Evolutionary conservation across 1,139 yeast species (phyloP), one percentile per base, ranked within the genome.

Genomic region (Geotrichum histeridarum): DNA sequence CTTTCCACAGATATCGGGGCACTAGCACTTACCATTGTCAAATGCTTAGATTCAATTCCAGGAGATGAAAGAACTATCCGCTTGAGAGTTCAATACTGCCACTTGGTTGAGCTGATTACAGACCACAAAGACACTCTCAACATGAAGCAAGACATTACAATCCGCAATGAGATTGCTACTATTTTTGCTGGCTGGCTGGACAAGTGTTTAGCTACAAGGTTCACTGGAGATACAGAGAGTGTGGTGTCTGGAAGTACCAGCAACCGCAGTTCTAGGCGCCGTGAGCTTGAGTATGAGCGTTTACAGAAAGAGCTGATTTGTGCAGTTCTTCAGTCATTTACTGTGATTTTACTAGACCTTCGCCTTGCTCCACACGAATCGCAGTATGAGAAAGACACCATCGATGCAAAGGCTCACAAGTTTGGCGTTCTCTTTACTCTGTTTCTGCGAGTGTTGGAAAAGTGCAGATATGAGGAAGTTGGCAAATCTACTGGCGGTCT

Each of bases 341-440:
- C 63, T 15, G 59, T 56, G 30, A 46, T 64, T 17, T 56, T 64
- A 17, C 60, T 63, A 35, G 66, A 64, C 63, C 70, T 52, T 60
- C 66, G 52, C 61, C 66, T 60, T 67, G 73, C 54, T 59, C 70
- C 60, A 67, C 70, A 60, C 52, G 71, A 57, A 61, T 63, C 38
- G 61, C 71, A 54, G 2, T 61, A 53, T 57, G 85, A 81, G 56
- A 73, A 73, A 42, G 89, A 84, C 59, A 64, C 80, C 39, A 71
- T 74, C 31, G 77, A 80, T 59, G 79, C 85, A 27, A 84, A 82
- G 61, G 80, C 82, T 43, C 78, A 84, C 53, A 77, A 81, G 1
- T 88, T 88, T 68, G 83, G 86, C 4, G 82, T 82, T 59, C 84
- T 84, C 63, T 88, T 88, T 68, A 82, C 84, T 44, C 71, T 87